phyloP scores from a whole-genome alignment of 768 basidiomycete genomes.

The Boletus rex-veris region DNA sequence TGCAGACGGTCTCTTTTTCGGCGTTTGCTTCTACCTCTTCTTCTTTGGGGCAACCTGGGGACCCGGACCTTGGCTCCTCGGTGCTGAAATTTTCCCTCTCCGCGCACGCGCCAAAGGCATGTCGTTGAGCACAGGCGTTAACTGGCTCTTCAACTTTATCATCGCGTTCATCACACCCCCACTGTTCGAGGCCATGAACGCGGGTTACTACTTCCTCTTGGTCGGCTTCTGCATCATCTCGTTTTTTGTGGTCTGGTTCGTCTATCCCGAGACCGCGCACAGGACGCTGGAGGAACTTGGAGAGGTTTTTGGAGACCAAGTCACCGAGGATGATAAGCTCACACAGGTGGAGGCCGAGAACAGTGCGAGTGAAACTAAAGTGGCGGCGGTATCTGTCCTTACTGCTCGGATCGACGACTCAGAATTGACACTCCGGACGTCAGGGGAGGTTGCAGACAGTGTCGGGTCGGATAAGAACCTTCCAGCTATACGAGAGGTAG shows the following conservation, averaged over 20 bases:
- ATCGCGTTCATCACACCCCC: constrained; percentile 54
- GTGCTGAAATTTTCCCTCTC: constrained; percentile 48
- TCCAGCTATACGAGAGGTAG: constrained; percentile 12
- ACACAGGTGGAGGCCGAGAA: constrained; percentile 15
- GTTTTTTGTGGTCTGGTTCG: constrained; percentile 42
- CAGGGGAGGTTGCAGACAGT: constrained; percentile 15
- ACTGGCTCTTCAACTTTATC: constrained; percentile 36
- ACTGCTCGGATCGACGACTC: constrained; percentile 19
- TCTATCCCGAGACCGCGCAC: constrained; percentile 49
- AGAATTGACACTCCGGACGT: constrained; percentile 22
- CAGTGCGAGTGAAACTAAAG: constrained; percentile 9
- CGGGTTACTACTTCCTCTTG: constrained; percentile 51
- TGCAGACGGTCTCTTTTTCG: constrained; percentile 38
- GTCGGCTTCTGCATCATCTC: constrained; percentile 45
- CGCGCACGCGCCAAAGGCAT: constrained; percentile 39
- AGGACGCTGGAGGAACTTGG: constrained; percentile 49
- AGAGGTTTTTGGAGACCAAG: constrained; percentile 44
- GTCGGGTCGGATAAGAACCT: constrained; percentile 18
- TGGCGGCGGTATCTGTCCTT: constrained; percentile 13
- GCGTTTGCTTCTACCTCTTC: constrained; percentile 57
- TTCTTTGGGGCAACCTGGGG: constrained; percentile 58
- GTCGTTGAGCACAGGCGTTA: constrained; percentile 34
- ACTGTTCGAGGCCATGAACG: constrained; percentile 48
- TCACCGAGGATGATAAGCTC: constrained; percentile 22
- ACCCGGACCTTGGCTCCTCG: constrained; percentile 51